Evolutionary conservation across 176 grass and related monocot species (phyloP).

Genomic region (Juncus effusus): DNA sequence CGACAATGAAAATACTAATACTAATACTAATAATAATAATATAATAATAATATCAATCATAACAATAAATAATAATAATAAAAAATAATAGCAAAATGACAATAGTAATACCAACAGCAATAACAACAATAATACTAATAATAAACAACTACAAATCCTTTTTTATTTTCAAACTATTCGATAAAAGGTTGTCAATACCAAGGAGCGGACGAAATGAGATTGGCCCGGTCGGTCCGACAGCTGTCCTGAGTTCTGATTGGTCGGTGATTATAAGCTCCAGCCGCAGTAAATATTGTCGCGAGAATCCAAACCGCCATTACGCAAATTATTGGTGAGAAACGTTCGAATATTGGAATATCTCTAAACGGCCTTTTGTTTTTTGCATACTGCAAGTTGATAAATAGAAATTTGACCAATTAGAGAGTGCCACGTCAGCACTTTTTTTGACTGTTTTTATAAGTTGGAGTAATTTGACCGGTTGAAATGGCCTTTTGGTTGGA

Average conservation of each 20-base stretch:
- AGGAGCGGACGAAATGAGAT: conserved; percentile 53
- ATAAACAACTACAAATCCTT: neutral
- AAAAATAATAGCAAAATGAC: too few relatives aligned
- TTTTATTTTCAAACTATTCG: neutral
- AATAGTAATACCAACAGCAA: too few relatives aligned
- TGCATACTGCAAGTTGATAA: conserved; percentile 39
- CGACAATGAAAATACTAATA: too few relatives aligned
- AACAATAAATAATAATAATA: too few relatives aligned
- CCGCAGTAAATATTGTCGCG: conserved; percentile 43
- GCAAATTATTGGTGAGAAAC: conserved; percentile 45
- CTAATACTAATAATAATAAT: too few relatives aligned
- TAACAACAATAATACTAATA: neutral
- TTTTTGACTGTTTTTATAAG: neutral
- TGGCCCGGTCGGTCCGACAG: conserved; percentile 45
- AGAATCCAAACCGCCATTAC: conserved; percentile 45
- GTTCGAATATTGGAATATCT: conserved; percentile 46
- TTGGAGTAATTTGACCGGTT: neutral
- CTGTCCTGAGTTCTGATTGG: conserved; percentile 36
- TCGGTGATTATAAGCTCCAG: conserved; percentile 47
- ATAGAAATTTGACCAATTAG: neutral
- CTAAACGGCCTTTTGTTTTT: conserved; percentile 51
- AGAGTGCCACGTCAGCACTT: neutral
- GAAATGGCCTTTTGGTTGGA: too few relatives aligned
- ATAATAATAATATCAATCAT: too few relatives aligned
- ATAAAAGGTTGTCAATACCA: conserved; percentile 30